Base-by-base conservation (phyloP, 306 rosid genomes). In the Betula pendula region DNA sequence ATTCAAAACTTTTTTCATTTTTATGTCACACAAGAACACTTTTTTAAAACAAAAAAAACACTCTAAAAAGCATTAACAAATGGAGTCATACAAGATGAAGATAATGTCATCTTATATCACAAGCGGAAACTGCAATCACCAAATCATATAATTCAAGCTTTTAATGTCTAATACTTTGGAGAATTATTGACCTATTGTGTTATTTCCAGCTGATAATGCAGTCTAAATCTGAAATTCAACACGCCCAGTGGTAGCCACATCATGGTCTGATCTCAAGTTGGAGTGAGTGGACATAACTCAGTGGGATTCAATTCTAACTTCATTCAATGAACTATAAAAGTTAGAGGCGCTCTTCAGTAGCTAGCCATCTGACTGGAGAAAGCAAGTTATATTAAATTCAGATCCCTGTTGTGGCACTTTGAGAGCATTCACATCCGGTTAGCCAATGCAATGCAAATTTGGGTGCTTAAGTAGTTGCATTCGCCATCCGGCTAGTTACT, bases 221-320 rank as follows among this genome's bases (percentile, higher is more conserved):
- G 70, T 65, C 70, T 15, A 65, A 65, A 65, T 25, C 70, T 38
- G 48, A 65, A 59, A 38, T 38, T 19, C 24, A 19, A 38, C 48
- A 3, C 14, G 13, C 48, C 47, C 15, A 8, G 48, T 35, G 70
- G 48, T 35, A 38, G 47, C 17, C 25, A 65, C 29, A 38, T 35
- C 3, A 38, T 38, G 16, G 70, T 19, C 25, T 65, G 44, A 44
- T 65, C 15, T 65, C 70, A 65, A 19, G 47, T 35, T 19, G 16
- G 45, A 38, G 48, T 27, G 19, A 35, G 70, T 19, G 48, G 70
- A 65, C 48, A 19, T 19, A 17, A 38, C 48, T 65, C n/a, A n/a
- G 29, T 35, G 11, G 70, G 27, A 19, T 65, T 48, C 27, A 38
- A 33, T 8, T 65, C 70, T 19, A 19, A 17, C 63, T 53, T 8